phyloP scores from a whole-genome alignment of 495 filamentous ascomycete genomes.

The Trichoderma reesei region DNA sequence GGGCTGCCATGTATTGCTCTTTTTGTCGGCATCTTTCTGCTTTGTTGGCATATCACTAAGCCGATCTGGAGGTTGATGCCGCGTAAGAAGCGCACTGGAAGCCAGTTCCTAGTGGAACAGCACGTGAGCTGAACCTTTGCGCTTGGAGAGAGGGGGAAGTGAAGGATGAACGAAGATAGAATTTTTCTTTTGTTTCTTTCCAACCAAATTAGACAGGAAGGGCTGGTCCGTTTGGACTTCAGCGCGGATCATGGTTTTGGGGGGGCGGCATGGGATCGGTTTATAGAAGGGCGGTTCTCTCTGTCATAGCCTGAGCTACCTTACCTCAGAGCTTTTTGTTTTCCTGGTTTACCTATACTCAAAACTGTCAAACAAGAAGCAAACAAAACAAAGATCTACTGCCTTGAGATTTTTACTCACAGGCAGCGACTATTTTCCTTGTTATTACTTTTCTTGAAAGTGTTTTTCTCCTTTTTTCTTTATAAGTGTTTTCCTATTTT shows the following conservation, averaged over 20 bases:
- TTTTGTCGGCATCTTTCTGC: neutral
- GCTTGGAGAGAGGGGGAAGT: neutral
- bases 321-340: neutral
- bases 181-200: neutral
- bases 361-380: neutral
- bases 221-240: neutral
- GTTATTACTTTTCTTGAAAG: neutral
- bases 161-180: slow-evolving; percentile 7
- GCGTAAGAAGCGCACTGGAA: neutral
- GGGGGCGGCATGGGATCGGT: neutral
- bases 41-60: neutral
- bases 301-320: neutral
- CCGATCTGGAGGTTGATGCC: neutral
- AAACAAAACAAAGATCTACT: neutral
- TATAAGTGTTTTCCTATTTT: neutral
- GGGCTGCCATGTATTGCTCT: neutral
- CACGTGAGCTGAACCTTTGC: neutral
- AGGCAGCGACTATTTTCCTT: neutral
- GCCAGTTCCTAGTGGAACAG: neutral
- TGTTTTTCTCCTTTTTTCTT: neutral
- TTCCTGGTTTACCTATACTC: neutral
- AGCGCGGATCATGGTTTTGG: neutral
- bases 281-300: neutral
- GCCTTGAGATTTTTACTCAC: neutral
- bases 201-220: neutral